A percentile compares a stretch with the other conserved stretches of the same genome.
Evolutionary conservation across 768 basidiomycete species (phyloP).

Genomic region (Russula brevipes): DNA sequence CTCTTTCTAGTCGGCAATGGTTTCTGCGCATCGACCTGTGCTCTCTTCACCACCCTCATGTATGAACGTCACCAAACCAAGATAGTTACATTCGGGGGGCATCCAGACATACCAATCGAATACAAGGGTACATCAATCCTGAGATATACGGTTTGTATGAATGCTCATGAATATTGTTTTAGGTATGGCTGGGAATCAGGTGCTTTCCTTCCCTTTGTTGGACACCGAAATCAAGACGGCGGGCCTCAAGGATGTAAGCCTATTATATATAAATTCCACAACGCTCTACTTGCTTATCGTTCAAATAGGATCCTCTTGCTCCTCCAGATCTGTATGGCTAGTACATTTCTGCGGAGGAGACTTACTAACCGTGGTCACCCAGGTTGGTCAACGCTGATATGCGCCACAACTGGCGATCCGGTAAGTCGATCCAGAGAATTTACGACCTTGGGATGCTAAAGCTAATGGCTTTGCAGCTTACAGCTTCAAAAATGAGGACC

Average conservation of each 20-base stretch:
- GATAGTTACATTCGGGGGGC: constrained; percentile 49
- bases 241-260: constrained; percentile 32
- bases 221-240: constrained; percentile 16
- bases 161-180: not conserved
- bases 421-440: not conserved
- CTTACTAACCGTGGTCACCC: not conserved
- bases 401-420: not conserved
- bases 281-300: too few relatives aligned
- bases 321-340: not conserved
- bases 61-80: constrained; percentile 44
- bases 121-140: constrained; percentile 37
- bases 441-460: not conserved
- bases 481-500: not conserved
- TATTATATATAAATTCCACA: too few relatives aligned
- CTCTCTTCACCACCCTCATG: constrained; percentile 54
- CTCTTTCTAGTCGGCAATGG: constrained; percentile 19
- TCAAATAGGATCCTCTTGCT: not conserved
- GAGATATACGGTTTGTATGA: not conserved
- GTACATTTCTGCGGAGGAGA: not conserved
- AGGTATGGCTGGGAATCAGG: constrained; percentile 21
- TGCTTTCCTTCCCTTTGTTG: not conserved
- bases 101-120: constrained; percentile 41
- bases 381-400: not conserved
- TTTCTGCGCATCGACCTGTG: constrained; percentile 52
- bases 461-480: not conserved